These are phyloP conservation scores for Golubevia pallescens DNA, from an alignment of 1,284 basidiomycete genomes.

Conservation along the genomic window DNA sequence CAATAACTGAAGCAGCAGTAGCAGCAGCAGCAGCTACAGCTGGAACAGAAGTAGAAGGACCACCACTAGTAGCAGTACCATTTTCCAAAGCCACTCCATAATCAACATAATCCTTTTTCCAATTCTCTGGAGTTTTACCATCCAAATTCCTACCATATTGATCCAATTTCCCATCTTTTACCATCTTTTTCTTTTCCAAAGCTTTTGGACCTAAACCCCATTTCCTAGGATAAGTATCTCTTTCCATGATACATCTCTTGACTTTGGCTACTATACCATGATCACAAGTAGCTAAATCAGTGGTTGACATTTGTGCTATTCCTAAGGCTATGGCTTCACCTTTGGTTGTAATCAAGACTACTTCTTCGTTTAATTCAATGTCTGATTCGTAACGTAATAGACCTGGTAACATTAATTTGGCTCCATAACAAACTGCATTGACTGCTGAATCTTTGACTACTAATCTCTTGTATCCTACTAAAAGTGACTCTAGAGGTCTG, in stretches of 20 bases:
- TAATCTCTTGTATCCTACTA: slow-evolving; percentile 2
- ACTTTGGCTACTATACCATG: slow-evolving; percentile 4
- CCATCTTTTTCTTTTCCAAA: slow-evolving; percentile 4
- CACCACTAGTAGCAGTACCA: neutral
- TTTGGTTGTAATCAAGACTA: slow-evolving; percentile 3
- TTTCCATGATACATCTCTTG: slow-evolving; percentile 6
- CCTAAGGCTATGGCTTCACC: slow-evolving; percentile 1
- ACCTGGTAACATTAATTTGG: slow-evolving; percentile 5
- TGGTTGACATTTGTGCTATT: slow-evolving; percentile 3
- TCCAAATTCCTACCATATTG: neutral
- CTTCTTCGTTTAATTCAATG: slow-evolving; percentile 7
- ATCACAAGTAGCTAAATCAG: slow-evolving; percentile 4
- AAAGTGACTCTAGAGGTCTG: slow-evolving; percentile 1
- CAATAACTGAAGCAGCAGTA: slow-evolving; percentile 10
- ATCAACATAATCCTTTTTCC: slow-evolving; percentile 4
- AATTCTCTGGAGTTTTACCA: neutral
- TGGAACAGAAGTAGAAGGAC: neutral
- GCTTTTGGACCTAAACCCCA: slow-evolving; percentile 2
- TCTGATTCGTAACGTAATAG: slow-evolving; percentile 3
- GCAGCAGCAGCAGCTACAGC: neutral
- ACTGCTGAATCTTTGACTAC: slow-evolving; percentile 4
- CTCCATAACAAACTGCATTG: slow-evolving; percentile 2
- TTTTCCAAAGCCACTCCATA: neutral
- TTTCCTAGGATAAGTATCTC: slow-evolving; percentile 3
- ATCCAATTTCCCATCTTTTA: slow-evolving; percentile 3